Conservation (phyloP, 768 basidiomycete genomes). For the Pisolithus microcarpus region DNA sequence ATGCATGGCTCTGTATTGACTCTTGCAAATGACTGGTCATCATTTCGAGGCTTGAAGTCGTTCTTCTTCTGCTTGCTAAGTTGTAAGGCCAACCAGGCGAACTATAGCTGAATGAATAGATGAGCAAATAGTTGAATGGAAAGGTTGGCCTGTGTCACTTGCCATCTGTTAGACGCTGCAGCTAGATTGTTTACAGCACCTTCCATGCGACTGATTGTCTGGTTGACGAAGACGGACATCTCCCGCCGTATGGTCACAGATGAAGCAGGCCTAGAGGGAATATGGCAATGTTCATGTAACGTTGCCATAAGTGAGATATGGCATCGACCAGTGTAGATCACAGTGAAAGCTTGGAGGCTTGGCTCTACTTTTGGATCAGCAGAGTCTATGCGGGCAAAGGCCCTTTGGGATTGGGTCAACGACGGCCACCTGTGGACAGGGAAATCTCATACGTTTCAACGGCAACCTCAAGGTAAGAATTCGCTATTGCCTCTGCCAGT, state of each 20-base stretch:
- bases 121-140: not conserved
- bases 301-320: conserved; percentile 94
- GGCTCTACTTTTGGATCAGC: conserved; percentile 78
- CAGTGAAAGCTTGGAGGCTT: conserved; percentile 55
- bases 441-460: conserved; percentile 73
- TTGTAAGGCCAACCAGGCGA: conserved; percentile 63
- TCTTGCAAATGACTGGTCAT: conserved; percentile 89
- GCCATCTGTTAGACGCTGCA: conserved; percentile 83
- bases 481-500: conserved; percentile 79
- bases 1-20: conserved; percentile 93
- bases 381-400: conserved; percentile 61
- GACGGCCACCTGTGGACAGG: not conserved
- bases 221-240: conserved; percentile 89
- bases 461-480: conserved; percentile 83
- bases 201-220: conserved; percentile 79
- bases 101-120: conserved; percentile 48
- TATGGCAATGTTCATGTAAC: conserved; percentile 86
- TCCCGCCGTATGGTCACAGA: conserved; percentile 86
- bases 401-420: conserved; percentile 36
- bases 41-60: conserved; percentile 95
- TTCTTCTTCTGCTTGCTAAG: conserved; percentile 90
- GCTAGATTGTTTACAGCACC: conserved; percentile 68
- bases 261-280: conserved; percentile 78
- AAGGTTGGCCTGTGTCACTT: conserved; percentile 19
- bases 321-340: conserved; percentile 73